A percentile compares a stretch with the other conserved stretches of the same genome.
phyloP scores from a whole-genome alignment of 306 rosid genomes.

The Cicer pinnatifidum region DNA sequence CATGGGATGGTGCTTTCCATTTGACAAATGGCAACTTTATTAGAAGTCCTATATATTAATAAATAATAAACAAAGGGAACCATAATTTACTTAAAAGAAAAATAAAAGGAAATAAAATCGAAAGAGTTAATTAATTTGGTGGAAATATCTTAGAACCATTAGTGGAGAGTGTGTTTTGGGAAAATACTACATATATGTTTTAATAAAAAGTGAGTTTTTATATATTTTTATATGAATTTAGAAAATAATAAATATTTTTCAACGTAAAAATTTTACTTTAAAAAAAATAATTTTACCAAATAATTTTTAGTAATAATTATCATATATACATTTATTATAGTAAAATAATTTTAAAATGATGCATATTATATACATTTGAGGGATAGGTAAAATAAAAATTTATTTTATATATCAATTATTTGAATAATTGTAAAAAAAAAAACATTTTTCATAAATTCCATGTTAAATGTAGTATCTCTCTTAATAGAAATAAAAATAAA shows the following conservation, averaged over 20 bases:
- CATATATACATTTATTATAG: no score
- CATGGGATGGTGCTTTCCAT: conserved; percentile 24
- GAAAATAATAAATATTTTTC: background rate
- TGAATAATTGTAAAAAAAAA: no score
- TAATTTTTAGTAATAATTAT: no score
- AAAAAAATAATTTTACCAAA: background rate
- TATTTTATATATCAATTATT: background rate
- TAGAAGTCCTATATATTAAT: conserved; percentile 12
- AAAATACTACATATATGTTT: background rate
- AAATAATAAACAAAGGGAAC: background rate
- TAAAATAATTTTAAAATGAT: no score
- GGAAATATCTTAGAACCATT: background rate
- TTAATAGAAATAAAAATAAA: no score
- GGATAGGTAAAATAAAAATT: background rate
- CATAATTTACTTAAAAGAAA: background rate
- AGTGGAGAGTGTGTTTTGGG: background rate
- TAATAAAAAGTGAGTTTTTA: background rate
- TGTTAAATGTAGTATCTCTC: no score
- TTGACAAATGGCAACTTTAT: conserved; percentile 39
- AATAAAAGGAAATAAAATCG: background rate
- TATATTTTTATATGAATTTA: no score
- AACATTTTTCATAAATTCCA: no score
- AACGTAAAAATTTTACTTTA: background rate
- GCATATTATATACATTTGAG: no score
- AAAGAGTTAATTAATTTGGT: background rate